Evolutionary conservation across 2,329 filamentous ascomycete genomes (phyloP).

Genomic region (Alternaria postmessia): DNA sequence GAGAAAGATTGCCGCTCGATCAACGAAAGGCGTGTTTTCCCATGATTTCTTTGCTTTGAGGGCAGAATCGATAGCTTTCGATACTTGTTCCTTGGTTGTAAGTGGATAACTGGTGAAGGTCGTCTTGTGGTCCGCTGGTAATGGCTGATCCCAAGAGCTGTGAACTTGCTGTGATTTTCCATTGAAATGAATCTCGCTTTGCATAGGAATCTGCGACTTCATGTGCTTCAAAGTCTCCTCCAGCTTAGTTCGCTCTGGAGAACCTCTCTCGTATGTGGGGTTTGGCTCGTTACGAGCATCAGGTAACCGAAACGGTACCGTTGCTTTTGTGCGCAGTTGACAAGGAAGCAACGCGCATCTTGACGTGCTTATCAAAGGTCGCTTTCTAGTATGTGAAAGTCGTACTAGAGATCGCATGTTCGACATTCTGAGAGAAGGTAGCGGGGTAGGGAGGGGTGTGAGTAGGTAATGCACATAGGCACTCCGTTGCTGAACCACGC

Average conservation of each 20-base stretch:
- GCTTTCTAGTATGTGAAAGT: constrained; percentile 13
- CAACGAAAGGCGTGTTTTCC: constrained; percentile 85
- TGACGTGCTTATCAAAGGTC: constrained; percentile 20
- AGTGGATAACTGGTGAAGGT: constrained; percentile 83
- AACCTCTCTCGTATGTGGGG: constrained; percentile 39
- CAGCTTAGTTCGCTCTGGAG: constrained; percentile 35
- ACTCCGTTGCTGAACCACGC: background rate
- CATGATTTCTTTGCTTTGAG: constrained; percentile 83
- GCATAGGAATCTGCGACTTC: constrained; percentile 36
- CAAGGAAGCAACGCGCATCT: constrained; percentile 16
- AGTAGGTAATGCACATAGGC: background rate
- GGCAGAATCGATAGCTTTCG: constrained; percentile 79
- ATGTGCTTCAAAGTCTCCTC: constrained; percentile 36
- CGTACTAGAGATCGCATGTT: constrained; percentile 24
- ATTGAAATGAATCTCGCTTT: constrained; percentile 37
- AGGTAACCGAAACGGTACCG: constrained; percentile 40
- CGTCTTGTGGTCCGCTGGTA: constrained; percentile 65
- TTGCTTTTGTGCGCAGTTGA: constrained; percentile 37
- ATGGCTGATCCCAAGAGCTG: constrained; percentile 37
- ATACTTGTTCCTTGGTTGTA: constrained; percentile 76
- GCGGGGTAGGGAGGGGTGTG: constrained; percentile 1
- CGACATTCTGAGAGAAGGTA: constrained; percentile 17
- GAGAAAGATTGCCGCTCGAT: constrained; percentile 89
- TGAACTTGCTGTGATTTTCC: constrained; percentile 35
- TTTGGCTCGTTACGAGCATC: constrained; percentile 42